Evolutionary conservation across 192 early-diverging fungal species (phyloP).

Genomic region (Spinellus fusiger): DNA sequence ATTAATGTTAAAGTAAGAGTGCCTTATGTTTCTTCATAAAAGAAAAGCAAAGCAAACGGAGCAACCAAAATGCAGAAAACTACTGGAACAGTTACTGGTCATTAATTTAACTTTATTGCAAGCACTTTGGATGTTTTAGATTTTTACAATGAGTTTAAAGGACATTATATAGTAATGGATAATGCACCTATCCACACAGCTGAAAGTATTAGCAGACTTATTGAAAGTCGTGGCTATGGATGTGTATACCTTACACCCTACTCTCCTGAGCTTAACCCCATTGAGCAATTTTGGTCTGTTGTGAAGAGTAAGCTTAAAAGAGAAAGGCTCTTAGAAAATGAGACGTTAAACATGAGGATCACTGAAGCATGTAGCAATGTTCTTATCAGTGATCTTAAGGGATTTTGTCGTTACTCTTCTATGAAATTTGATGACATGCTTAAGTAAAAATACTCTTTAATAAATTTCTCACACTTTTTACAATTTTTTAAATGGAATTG

Average conservation of each 20-base stretch:
- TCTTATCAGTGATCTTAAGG: not conserved
- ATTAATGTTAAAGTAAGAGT: too few relatives aligned
- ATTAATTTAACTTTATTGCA: not conserved
- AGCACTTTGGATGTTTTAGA: not conserved
- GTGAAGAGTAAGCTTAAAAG: conserved; percentile 5
- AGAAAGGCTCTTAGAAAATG: not conserved
- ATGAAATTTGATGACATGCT: too few relatives aligned
- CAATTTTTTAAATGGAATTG: too few relatives aligned
- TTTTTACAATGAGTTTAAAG: not conserved
- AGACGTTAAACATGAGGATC: not conserved
- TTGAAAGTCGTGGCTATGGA: conserved; percentile 1
- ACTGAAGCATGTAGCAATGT: not conserved
- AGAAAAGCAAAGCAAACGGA: conserved; percentile 1
- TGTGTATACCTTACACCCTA: conserved; percentile 13
- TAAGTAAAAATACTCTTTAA: too few relatives aligned
- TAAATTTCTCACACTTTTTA: too few relatives aligned
- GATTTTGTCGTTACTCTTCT: not conserved
- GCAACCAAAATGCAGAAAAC: too few relatives aligned
- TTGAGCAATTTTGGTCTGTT: conserved; percentile 18
- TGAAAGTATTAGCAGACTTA: not conserved
- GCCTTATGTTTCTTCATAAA: not conserved
- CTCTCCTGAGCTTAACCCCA: conserved; percentile 21
- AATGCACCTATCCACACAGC: not conserved
- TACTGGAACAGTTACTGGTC: not conserved
- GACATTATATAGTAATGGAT: conserved; percentile 18